Percentiles rank a stretch among this genome's conserved stretches.
Conservation (phyloP, 306 rosid species). For the Heteromeles arbutifolia region DNA sequence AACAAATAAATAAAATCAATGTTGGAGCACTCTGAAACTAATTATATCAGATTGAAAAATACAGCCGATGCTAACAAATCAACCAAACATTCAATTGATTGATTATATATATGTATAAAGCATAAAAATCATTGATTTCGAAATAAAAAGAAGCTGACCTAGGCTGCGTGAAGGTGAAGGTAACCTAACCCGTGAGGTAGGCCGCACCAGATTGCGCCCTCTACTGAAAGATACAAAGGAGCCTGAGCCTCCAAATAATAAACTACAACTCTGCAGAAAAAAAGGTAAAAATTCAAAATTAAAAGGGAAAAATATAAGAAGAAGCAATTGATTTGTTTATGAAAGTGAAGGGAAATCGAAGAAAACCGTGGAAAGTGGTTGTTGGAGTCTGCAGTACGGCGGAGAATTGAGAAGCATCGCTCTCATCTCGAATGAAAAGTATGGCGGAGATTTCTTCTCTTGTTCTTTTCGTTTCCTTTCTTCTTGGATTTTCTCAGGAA, state of each 20-base stretch:
- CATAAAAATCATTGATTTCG: not conserved
- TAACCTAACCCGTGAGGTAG: slow-evolving; percentile 22
- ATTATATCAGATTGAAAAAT: not conserved
- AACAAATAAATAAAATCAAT: not conserved
- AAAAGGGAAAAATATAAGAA: not conserved
- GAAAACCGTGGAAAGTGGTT: slow-evolving; percentile 29
- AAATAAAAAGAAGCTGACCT: slow-evolving; percentile 24
- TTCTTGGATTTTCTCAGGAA: not conserved
- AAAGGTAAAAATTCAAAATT: not conserved
- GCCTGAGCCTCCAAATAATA: slow-evolving; percentile 18
- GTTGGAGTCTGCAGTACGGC: slow-evolving; percentile 27
- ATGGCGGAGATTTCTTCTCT: not conserved
- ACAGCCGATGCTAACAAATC: not conserved
- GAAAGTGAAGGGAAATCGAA: not conserved
- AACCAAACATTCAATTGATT: not conserved
- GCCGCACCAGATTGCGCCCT: slow-evolving; percentile 12
- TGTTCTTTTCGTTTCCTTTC: not conserved
- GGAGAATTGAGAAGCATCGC: slow-evolving; percentile 48
- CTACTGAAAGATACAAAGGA: slow-evolving; percentile 21
- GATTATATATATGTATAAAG: not conserved
- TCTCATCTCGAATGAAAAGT: slow-evolving; percentile 29
- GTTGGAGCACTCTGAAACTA: not conserved
- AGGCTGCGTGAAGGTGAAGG: slow-evolving; percentile 22
- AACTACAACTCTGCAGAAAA: slow-evolving; percentile 35
- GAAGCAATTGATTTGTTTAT: not conserved